Conservation (phyloP, 495 filamentous ascomycete species). For the Rhypophila decipiens region DNA sequence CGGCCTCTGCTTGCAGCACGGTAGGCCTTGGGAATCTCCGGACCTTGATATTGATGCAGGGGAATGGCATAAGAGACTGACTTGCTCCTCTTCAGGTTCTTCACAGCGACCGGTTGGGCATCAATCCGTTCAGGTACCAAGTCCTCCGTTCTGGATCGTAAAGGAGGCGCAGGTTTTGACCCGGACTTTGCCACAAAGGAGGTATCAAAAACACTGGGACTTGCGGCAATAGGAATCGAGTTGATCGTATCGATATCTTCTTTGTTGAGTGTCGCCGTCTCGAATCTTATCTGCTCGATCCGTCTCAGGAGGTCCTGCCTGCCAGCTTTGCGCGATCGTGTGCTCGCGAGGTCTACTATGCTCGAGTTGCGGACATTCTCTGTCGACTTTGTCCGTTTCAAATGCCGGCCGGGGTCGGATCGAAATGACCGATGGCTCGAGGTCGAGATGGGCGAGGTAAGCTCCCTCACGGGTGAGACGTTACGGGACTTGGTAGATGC, state of each 20-base stretch:
- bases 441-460: not conserved
- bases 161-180: not conserved
- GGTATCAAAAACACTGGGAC: constrained; percentile 22
- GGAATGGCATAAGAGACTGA: constrained; percentile 1
- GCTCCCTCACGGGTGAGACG: not conserved
- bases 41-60: constrained; percentile 1
- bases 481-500: constrained; percentile 4
- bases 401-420: not conserved
- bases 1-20: not conserved
- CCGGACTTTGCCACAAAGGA: not conserved
- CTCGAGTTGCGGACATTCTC: not conserved
- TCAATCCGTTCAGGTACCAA: not conserved
- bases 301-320: not conserved
- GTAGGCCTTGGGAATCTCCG: not conserved
- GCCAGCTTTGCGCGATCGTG: not conserved
- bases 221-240: constrained; percentile 21
- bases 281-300: not conserved
- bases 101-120: not conserved
- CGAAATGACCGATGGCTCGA: not conserved
- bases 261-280: not conserved
- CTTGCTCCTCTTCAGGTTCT: constrained; percentile 4
- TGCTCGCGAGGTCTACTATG: not conserved
- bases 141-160: not conserved
- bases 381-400: not conserved
- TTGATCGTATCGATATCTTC: not conserved